Evolutionary conservation across 2,329 filamentous ascomycete species (phyloP), one percentile per base, ranked within the genome.

Genomic region (Magnaporthiopsis rhizophila): DNA sequence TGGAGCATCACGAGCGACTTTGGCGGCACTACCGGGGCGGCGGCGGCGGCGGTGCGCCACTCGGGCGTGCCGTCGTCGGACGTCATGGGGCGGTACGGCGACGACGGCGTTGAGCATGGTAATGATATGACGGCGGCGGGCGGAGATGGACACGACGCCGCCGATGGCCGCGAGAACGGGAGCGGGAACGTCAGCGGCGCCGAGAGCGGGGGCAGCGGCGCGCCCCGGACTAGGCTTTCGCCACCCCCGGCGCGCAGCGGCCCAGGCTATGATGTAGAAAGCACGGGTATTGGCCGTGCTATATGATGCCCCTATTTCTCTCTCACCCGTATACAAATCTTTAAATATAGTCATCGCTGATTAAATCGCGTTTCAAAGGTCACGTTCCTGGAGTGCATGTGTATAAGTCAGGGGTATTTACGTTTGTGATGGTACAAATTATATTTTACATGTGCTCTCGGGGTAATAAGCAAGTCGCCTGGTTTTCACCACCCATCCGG

Each of bases 1-100:
- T 74, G 73, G 73, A 74, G 72, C 64, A 69, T 70, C 30, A 69
- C 68, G 11, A 74, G 72, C 63, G 71, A 75, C 64, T 65, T 70
- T 58, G 69, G 70, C 74, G 21, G 74, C 73, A 68, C 64, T 53
- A 65, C 66, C 21, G 70, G 69, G 18, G 62, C 66, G 32, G 62
- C 61, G 34, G 62, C 61, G 34, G 34, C 56, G 34, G 18, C 66
- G 28, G 60, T 62, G 15, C 61, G 65, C 0, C 59, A 64, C 3
- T 69, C 67, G 1, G 65, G 62, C 2, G 66, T 66, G 36, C 67
- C 67, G 1, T 67, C 65, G 26, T 69, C 66, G 34, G 66, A 63
- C 7, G 65, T 66, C 0, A 64, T 69, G 34, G 67, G 64, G 7
- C 53, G 53, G 28, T 8, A 13, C 26, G 45, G 56, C 32, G 34